phyloP scores from a whole-genome alignment of 2,329 filamentous ascomycete species.

The Sporothrix variecibatus region DNA sequence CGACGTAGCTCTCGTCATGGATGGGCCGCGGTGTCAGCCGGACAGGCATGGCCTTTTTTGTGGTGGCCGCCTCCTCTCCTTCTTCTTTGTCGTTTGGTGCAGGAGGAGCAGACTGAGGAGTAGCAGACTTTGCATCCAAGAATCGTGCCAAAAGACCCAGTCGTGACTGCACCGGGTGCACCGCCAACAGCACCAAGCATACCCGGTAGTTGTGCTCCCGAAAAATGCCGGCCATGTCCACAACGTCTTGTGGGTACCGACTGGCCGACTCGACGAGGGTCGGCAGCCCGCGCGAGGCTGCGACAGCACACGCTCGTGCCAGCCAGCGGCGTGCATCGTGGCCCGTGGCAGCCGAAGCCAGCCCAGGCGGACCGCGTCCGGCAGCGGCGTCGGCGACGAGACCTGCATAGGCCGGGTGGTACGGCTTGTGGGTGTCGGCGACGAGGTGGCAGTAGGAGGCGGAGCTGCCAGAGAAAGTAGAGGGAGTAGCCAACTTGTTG shows the following conservation, averaged over 20 bases:
- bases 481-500: neutral
- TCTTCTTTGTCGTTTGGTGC: neutral
- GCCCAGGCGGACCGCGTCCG: conserved; percentile 34
- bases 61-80: neutral
- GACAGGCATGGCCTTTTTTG: conserved; percentile 37
- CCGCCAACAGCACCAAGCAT: conserved; percentile 46
- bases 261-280: conserved; percentile 50
- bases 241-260: conserved; percentile 47
- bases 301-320: conserved; percentile 42
- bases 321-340: conserved; percentile 50
- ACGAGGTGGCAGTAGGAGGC: conserved; percentile 45
- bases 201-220: conserved; percentile 41
- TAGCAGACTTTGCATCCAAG: conserved; percentile 41
- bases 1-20: conserved; percentile 50
- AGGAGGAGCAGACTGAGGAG: neutral
- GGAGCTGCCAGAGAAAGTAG: neutral
- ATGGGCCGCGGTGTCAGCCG: conserved; percentile 47
- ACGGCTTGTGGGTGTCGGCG: conserved; percentile 52
- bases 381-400: conserved; percentile 34
- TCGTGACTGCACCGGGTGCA: conserved; percentile 45
- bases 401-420: conserved; percentile 46
- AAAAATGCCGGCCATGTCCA: conserved; percentile 41
- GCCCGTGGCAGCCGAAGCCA: conserved; percentile 45
- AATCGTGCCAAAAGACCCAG: conserved; percentile 47
- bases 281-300: conserved; percentile 38